Conservation (phyloP, 2,329 filamentous ascomycete genomes). For the Venturia nashicola region DNA sequence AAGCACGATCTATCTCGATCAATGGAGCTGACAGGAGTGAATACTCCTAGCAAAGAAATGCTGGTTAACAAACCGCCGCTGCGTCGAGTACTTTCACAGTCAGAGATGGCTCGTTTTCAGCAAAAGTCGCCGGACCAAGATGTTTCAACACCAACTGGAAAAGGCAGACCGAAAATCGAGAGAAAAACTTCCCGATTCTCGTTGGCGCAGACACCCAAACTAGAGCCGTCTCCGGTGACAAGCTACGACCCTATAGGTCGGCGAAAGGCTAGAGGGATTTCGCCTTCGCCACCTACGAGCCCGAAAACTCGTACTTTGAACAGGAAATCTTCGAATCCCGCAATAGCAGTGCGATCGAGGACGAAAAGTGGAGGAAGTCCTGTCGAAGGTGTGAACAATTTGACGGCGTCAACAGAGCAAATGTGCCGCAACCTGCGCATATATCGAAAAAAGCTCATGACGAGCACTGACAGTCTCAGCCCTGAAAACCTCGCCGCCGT, state of each 20-base stretch:
- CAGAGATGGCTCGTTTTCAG: conserved; percentile 71
- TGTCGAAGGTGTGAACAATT: not conserved
- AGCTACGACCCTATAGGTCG: not conserved
- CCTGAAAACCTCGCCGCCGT: conserved; percentile 39
- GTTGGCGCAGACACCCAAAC: conserved; percentile 31
- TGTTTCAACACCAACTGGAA: conserved; percentile 31
- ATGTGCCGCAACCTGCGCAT: conserved; percentile 44
- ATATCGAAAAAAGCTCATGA: conserved; percentile 46
- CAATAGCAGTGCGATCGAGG: conserved; percentile 35
- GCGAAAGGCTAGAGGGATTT: conserved; percentile 20
- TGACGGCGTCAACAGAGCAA: conserved; percentile 43
- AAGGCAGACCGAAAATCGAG: conserved; percentile 30
- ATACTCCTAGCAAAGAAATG: conserved; percentile 20
- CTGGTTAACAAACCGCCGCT: conserved; percentile 52
- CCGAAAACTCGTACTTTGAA: conserved; percentile 16
- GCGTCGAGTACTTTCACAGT: conserved; percentile 73
- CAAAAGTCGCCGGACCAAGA: conserved; percentile 31
- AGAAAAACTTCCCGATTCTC: conserved; percentile 43
- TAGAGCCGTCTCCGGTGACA: conserved; percentile 29
- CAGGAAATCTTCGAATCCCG: conserved; percentile 27
- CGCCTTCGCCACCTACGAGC: conserved; percentile 28
- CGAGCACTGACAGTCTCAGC: conserved; percentile 32
- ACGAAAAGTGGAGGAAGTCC: conserved; percentile 20
- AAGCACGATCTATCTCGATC: conserved; percentile 24
- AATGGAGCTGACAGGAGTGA: conserved; percentile 23